Evolutionary conservation across 805 yeast species (phyloP), one percentile per base, ranked within the genome.

Genomic region (Yarrowia deformans): DNA sequence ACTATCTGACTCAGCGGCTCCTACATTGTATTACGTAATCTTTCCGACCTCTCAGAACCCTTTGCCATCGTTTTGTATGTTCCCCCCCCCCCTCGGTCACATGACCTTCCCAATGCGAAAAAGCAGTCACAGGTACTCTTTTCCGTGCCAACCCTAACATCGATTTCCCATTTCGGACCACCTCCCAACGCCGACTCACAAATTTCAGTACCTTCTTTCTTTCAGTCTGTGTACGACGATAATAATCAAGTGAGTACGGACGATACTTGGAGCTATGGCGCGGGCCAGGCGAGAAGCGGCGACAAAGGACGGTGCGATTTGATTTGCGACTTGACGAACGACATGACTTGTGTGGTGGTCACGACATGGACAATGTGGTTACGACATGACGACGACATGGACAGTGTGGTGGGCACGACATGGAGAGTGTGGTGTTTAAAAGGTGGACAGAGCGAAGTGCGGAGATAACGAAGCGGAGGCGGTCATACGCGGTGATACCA

Each of bases 191-290:
- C 52, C 50, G 63, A 60, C 66, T 60, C 66, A 60, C 66, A 60
- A 60, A 60, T 60, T 60, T 60, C 66, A 60, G 52, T 56, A 60
- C 66, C 66, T 60, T 60, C 66, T 60, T 60, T 60, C 66, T 60
- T 60, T 60, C 66, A 60, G 63, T 39, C 63, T 32, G 66, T 45
- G 66, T 43, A 45, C 66, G 66, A 60, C 66, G 52, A 60, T 34
- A 60, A 43, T 34, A 60, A 43, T 58, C 66, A 60, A 60, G 66
- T 60, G 66, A 60, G 66, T 60, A 45, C n/a, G 32, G 34, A 60
- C 63, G 63, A 56, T 45, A 45, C 32, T 45, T 19, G 49, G 16
- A n/a, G 46, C 46, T 43, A 43, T n/a, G 13, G 14, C 12, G 8
- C 16, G 16, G 46, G 46, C 46, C 10, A 42, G 3, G 18, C 43